Evolutionary conservation across 352 stramenopile genomes (phyloP), one percentile per base, ranked within the genome.

Genomic region (Pythium vanterpoolii): DNA sequence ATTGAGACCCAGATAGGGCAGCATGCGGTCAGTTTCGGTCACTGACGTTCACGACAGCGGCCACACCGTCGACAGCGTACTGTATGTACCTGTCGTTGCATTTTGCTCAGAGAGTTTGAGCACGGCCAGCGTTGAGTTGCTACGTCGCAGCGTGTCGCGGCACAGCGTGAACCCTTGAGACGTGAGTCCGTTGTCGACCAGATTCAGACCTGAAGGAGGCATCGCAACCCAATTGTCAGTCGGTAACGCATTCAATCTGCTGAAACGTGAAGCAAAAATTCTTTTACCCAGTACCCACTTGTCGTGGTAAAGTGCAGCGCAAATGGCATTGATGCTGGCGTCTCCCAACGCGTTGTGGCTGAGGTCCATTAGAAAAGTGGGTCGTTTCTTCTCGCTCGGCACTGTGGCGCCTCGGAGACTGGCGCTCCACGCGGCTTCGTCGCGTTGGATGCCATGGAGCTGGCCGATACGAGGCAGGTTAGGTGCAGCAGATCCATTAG

Each of bases 211-310:
- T 85, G 39, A 5, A 55, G 28, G 27, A 10, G 3, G 24, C 5
- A n/a, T n/a, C n/a, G n/a, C n/a, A n/a, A n/a, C n/a, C n/a, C n/a
- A 5, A 16, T 28, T 19, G 10, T 16, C 16, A 46, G 26, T 33
- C 14, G 5, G 13, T n/a, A n/a, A 3, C 8, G 2, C 30, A n/a
- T n/a, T 18, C 21, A 57, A 23, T 23, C 31, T 16, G 34, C 19
- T 19, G 34, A 7, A 18, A 16, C 1, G 6, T 36, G 11, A 18
- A 42, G 34, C 5, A 42, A 9, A 36, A 27, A 23, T 40, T 27
- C 30, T n/a, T 39, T 58, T 60, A 85, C 75, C 76, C 5, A 89
- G 49, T 8, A 87, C 24, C 79, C 79, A 89, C 53, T 87, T 89
- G 64, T 89, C 76, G 56, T 84, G 76, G 42, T 72, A 80, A 24